phyloP scores from a whole-genome alignment of 2,329 filamentous ascomycete genomes.

The Calonectria fujianensis region DNA sequence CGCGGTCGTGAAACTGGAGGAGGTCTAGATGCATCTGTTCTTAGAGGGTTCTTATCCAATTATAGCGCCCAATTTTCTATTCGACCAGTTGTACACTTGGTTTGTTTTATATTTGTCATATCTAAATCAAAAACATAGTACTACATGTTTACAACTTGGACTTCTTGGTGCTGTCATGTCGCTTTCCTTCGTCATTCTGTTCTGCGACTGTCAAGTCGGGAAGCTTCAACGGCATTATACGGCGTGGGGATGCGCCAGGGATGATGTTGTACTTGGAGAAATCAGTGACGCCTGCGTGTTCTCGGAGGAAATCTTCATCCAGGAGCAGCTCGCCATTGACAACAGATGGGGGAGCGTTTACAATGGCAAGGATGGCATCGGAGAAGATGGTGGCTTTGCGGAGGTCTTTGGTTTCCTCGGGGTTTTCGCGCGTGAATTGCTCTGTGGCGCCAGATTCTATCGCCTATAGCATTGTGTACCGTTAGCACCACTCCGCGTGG shows the following conservation, averaged over 20 bases:
- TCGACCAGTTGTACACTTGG: slow-evolving; percentile 47
- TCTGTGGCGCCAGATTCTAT: slow-evolving; percentile 86
- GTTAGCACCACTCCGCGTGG: background rate
- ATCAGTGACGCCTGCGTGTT: slow-evolving; percentile 78
- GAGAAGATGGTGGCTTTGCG: slow-evolving; percentile 84
- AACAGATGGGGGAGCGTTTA: slow-evolving; percentile 72
- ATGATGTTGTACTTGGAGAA: slow-evolving; percentile 85
- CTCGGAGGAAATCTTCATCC: slow-evolving; percentile 87
- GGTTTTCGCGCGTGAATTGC: slow-evolving; percentile 66
- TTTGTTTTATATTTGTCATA: slow-evolving; percentile 36
- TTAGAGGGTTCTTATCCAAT: slow-evolving; percentile 51
- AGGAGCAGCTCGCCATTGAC: slow-evolving; percentile 85
- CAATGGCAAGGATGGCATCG: slow-evolving; percentile 84
- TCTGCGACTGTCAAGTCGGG: slow-evolving; percentile 84
- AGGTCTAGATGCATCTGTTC: slow-evolving; percentile 51
- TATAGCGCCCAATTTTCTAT: slow-evolving; percentile 37
- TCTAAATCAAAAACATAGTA: slow-evolving; percentile 40
- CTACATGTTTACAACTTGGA: slow-evolving; percentile 62
- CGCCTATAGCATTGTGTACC: slow-evolving; percentile 58
- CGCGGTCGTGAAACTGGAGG: slow-evolving; percentile 43
- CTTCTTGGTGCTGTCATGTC: slow-evolving; percentile 77
- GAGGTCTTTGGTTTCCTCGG: slow-evolving; percentile 73
- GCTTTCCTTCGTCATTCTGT: slow-evolving; percentile 86
- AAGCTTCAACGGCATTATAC: slow-evolving; percentile 85
- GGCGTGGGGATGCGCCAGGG: slow-evolving; percentile 76